phyloP scores from a whole-genome alignment of 2,329 filamentous ascomycete genomes.

The Arthrobotrys musiformis region DNA sequence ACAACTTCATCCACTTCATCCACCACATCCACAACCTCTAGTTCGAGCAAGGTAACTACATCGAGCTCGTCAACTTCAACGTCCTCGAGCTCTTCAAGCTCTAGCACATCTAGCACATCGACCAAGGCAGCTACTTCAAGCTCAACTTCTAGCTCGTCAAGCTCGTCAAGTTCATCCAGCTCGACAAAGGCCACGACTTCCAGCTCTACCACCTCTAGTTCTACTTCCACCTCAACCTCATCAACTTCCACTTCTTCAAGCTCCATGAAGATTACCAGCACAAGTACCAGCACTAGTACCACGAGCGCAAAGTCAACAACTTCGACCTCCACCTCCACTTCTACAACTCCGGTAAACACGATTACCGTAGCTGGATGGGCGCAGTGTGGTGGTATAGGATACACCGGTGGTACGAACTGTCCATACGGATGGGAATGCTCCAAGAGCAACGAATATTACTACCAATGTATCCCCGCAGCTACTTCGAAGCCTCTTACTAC shows the following conservation, averaged over 20 bases:
- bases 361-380: neutral
- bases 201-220: neutral
- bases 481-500: conserved; percentile 8
- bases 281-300: neutral
- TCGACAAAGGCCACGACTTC: neutral
- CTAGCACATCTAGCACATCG: too few species aligned
- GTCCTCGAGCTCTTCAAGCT: neutral
- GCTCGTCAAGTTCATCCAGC: neutral
- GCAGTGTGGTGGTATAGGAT: conserved; percentile 32
- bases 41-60: conserved; percentile 42
- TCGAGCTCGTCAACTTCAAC: neutral
- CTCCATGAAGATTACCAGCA: neutral
- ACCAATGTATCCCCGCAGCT: neutral
- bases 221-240: neutral
- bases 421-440: conserved; percentile 3
- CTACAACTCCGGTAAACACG: neutral
- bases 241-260: neutral
- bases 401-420: conserved; percentile 15
- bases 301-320: neutral
- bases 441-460: neutral
- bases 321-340: too few species aligned
- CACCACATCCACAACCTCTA: neutral
- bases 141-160: neutral
- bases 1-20: neutral
- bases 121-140: neutral